These are phyloP conservation scores for Cucumis melo DNA, from an alignment of 306 rosid species.

Conservation along the genomic window DNA sequence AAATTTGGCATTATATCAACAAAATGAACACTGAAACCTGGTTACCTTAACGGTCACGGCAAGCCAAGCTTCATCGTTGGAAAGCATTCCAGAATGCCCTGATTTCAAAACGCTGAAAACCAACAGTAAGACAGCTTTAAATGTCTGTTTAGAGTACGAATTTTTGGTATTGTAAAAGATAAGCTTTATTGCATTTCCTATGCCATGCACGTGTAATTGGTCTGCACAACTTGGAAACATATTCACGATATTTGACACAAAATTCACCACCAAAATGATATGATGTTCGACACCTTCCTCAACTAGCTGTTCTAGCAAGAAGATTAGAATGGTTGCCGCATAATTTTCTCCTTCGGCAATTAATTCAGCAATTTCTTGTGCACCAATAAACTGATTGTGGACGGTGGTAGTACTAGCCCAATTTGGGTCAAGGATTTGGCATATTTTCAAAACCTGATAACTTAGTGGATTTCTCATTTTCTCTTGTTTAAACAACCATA, in stretches of 20 bases:
- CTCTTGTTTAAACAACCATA: slow-evolving; percentile 92
- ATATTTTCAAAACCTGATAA: slow-evolving; percentile 57
- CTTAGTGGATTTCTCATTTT: slow-evolving; percentile 33
- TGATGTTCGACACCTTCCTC: slow-evolving; percentile 47
- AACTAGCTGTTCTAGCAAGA: slow-evolving; percentile 49
- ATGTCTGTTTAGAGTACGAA: slow-evolving; percentile 27
- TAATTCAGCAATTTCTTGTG: slow-evolving; percentile 50
- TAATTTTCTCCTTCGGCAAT: slow-evolving; percentile 50
- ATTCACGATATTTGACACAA: slow-evolving; percentile 32
- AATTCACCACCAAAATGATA: slow-evolving; percentile 31
- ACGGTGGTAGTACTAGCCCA: slow-evolving; percentile 18
- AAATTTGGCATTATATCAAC: not conserved
- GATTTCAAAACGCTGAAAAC: slow-evolving; percentile 41
- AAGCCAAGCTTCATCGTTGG: slow-evolving; percentile 52
- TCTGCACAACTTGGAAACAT: slow-evolving; percentile 47
- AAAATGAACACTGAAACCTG: not conserved
- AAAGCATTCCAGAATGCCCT: slow-evolving; percentile 43
- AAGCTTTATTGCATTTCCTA: slow-evolving; percentile 40
- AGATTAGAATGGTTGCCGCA: slow-evolving; percentile 49
- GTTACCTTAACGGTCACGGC: slow-evolving; percentile 58
- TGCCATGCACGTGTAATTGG: slow-evolving; percentile 42
- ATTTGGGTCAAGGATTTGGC: slow-evolving; percentile 33
- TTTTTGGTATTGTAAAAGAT: slow-evolving; percentile 21
- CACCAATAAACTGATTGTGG: slow-evolving; percentile 23
- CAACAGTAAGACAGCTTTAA: slow-evolving; percentile 28